Base-by-base conservation (phyloP, 352 stramenopile species). In the Globisporangium irregulare region DNA sequence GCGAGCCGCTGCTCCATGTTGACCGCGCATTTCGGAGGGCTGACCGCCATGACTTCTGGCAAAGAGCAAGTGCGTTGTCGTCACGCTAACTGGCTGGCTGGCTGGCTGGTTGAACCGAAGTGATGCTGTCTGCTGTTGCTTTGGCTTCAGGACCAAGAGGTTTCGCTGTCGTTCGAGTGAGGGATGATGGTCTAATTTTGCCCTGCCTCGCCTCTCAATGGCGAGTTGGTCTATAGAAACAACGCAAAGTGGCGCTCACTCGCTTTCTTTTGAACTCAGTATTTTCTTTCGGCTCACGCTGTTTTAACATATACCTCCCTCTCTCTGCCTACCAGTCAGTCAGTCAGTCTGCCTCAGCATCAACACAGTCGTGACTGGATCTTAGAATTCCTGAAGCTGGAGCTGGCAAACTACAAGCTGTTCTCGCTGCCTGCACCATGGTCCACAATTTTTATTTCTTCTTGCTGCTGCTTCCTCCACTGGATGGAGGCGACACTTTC, bases 1-100 rank as follows among this genome's bases (percentile, higher is more conserved):
- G 82, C 86, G 24, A 96, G 77, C 4, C 87, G 85, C 71, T 94
- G 82, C 71, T 96, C 85, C 88, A 94, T 94, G 70, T 91, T 96
- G 57, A 91, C 76, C 10, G 87, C 87, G 61, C 87, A 94, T 85
- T 93, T 89, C 24, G 86, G 87, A 32, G 81, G 75, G 53, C 81
- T 90, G n/a, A 93, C 82, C 57, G 83, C 78, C 82, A 93, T 93
- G 36, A 8, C 46, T 58, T 25, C 8, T 2, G 38, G 12, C 14
- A 4, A 46, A 14, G 38, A 59, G 51, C 38, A 46, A 18, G 38
- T 46, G 38, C 38, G 38, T 46, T 46, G 38, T 15, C 36, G 36
- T 46, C 38, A 46, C 38, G 38, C 38, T 46, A 14, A 46, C 38
- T 46, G 38, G 4, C 38, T 46, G 38, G 36, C 27, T 29, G 27